Conservation (phyloP, 2,329 filamentous ascomycete genomes). For the Fusarium sulawesiense region DNA sequence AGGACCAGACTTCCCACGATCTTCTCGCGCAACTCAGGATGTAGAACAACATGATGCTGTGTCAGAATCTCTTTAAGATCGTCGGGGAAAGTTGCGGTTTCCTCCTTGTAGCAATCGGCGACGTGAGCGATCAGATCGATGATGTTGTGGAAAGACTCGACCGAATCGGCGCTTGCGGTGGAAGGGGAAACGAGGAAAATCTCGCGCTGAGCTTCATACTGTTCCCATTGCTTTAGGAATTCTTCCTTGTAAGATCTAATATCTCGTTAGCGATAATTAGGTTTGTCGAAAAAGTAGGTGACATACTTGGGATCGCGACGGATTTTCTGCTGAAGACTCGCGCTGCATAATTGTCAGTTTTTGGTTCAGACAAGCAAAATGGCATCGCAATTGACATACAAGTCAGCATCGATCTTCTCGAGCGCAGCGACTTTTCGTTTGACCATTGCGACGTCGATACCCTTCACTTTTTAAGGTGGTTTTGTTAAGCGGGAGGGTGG, state of each 20-base stretch:
- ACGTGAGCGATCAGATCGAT: slow-evolving; percentile 95
- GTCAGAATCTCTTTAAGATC: slow-evolving; percentile 85
- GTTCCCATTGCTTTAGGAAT: slow-evolving; percentile 86
- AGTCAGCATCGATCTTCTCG: slow-evolving; percentile 93
- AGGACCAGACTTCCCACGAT: slow-evolving; percentile 90
- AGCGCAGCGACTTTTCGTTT: slow-evolving; percentile 92
- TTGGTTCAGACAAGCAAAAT: not conserved
- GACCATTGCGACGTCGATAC: slow-evolving; percentile 64
- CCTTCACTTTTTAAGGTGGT: slow-evolving; percentile 11
- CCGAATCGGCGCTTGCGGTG: slow-evolving; percentile 79
- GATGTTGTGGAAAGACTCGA: slow-evolving; percentile 88
- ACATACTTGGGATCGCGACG: slow-evolving; percentile 81
- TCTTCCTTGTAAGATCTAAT: slow-evolving; percentile 87
- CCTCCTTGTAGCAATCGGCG: slow-evolving; percentile 89
- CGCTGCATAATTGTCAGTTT: slow-evolving; percentile 61
- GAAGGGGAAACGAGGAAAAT: slow-evolving; percentile 89
- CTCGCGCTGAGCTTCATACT: slow-evolving; percentile 91
- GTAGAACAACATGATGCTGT: slow-evolving; percentile 83
- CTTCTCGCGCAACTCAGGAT: slow-evolving; percentile 90
- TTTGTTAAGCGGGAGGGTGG: slow-evolving; percentile 18
- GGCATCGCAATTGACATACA: slow-evolving; percentile 60
- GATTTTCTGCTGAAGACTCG: slow-evolving; percentile 92
- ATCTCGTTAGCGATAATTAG: slow-evolving; percentile 22
- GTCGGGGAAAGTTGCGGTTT: slow-evolving; percentile 80
- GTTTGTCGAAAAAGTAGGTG: not conserved